These are phyloP conservation scores for Ceratobasidium sp. DNA, from an alignment of 1,284 basidiomycete species.

Conservation along the genomic window DNA sequence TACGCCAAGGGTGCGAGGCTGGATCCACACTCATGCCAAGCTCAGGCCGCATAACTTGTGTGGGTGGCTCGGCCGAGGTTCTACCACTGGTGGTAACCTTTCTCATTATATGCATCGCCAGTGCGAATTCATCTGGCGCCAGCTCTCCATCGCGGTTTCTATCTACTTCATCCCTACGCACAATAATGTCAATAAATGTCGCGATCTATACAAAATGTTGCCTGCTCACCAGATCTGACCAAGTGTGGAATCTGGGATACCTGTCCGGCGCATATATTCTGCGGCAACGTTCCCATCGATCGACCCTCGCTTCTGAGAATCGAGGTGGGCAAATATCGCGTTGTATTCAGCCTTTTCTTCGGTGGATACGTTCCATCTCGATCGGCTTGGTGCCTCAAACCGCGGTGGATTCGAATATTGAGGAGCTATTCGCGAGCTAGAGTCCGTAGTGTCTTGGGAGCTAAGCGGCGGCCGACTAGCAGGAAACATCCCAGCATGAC, in stretches of 20 bases:
- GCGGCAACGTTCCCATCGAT: conserved; percentile 95
- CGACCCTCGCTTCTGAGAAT: conserved; percentile 75
- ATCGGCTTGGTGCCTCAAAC: not conserved
- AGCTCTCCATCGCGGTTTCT: conserved; percentile 88
- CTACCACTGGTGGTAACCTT: conserved; percentile 83
- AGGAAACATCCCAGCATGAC: conserved; percentile 62
- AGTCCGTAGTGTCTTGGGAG: conserved; percentile 57
- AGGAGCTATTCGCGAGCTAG: conserved; percentile 46
- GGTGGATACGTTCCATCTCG: conserved; percentile 83
- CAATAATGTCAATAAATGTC: conserved; percentile 35
- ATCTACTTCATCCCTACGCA: conserved; percentile 88
- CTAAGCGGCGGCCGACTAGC: conserved; percentile 61
- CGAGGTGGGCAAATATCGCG: conserved; percentile 83
- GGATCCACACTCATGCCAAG: conserved; percentile 56
- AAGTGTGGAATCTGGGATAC: conserved; percentile 81
- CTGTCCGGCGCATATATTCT: conserved; percentile 94
- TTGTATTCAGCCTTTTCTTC: conserved; percentile 85
- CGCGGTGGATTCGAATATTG: conserved; percentile 47
- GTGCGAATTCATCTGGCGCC: conserved; percentile 92
- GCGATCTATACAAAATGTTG: not conserved
- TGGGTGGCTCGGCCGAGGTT: conserved; percentile 75
- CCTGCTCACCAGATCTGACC: conserved; percentile 86
- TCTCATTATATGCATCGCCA: conserved; percentile 95
- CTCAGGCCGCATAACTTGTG: conserved; percentile 81
- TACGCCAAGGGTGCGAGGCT: conserved; percentile 13